A percentile compares a stretch with the other conserved stretches of the same genome.
These are phyloP conservation scores for Fragaria ananassa DNA, from an alignment of 306 rosid species.

Conservation along the genomic window DNA sequence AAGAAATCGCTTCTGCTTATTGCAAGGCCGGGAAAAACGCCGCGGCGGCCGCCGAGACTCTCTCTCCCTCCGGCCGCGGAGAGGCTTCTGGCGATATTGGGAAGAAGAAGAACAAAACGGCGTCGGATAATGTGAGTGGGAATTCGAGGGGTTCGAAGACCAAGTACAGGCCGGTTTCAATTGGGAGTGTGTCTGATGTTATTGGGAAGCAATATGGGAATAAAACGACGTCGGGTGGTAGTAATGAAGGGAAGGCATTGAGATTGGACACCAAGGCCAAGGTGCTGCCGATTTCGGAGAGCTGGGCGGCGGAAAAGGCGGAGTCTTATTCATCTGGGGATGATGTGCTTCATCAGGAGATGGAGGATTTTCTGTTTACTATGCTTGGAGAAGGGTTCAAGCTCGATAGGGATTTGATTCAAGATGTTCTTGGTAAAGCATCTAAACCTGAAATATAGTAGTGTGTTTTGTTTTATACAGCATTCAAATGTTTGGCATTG, in stretches of 20 bases:
- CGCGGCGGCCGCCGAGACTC: slow-evolving; percentile 54
- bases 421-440: slow-evolving; percentile 68
- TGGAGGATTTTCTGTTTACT: slow-evolving; percentile 69
- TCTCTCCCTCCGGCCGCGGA: slow-evolving; percentile 35
- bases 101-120: background rate
- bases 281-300: slow-evolving; percentile 43
- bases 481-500: background rate
- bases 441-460: background rate
- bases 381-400: slow-evolving; percentile 83
- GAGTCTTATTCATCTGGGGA: slow-evolving; percentile 26
- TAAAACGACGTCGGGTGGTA: slow-evolving; percentile 28
- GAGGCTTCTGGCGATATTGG: slow-evolving; percentile 6
- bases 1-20: slow-evolving; percentile 77
- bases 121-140: slow-evolving; percentile 16
- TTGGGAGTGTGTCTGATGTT: slow-evolving; percentile 62
- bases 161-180: slow-evolving; percentile 50
- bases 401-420: slow-evolving; percentile 60
- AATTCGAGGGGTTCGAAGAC: slow-evolving; percentile 23
- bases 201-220: slow-evolving; percentile 51
- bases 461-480: background rate
- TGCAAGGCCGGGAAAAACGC: slow-evolving; percentile 59
- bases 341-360: slow-evolving; percentile 44
- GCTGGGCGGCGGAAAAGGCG: slow-evolving; percentile 34
- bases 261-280: slow-evolving; percentile 40
- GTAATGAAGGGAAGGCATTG: slow-evolving; percentile 28